A percentile compares a stretch with the other conserved stretches of the same genome.
Conservation (phyloP, 805 yeast species). For the Nakazawaea peltata region DNA sequence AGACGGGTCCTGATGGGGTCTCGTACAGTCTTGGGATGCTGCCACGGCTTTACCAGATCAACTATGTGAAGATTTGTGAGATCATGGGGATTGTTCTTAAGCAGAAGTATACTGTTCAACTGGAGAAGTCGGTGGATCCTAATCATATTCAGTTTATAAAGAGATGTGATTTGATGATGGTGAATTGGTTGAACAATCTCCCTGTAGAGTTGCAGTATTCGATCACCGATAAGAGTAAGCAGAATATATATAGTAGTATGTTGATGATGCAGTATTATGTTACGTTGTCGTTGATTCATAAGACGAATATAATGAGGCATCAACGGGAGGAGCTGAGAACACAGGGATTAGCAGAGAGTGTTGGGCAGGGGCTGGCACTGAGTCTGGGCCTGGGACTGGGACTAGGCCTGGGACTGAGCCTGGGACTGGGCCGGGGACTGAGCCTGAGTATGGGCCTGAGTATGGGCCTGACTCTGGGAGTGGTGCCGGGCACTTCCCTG, state of each 20-base stretch:
- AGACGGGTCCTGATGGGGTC: slow-evolving; percentile 30
- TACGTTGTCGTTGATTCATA: slow-evolving; percentile 60
- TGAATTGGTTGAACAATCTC: slow-evolving; percentile 63
- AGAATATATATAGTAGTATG: slow-evolving; percentile 48
- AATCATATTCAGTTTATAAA: slow-evolving; percentile 28
- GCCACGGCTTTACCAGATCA: slow-evolving; percentile 52
- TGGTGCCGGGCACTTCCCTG: no score
- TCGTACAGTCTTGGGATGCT: slow-evolving; percentile 34
- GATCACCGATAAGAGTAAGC: slow-evolving; percentile 44
- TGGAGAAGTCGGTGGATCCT: slow-evolving; percentile 41
- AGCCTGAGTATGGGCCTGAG: no score
- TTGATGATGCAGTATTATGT: slow-evolving; percentile 67
- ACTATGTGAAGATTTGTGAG: slow-evolving; percentile 58
- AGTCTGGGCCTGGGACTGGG: no score
- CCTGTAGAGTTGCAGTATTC: slow-evolving; percentile 58
- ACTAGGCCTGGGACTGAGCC: no score
- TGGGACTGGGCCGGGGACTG: no score
- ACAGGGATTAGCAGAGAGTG: no score
- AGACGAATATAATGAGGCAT: slow-evolving; percentile 53
- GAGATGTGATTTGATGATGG: slow-evolving; percentile 70
- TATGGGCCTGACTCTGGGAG: no score
- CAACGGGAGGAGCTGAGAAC: slow-evolving; percentile 14
- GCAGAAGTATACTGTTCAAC: slow-evolving; percentile 64
- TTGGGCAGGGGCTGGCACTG: no score
- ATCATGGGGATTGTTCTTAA: slow-evolving; percentile 61